Base-by-base conservation (phyloP, 2,329 filamentous ascomycete species). In the Trichophyton equinum region DNA sequence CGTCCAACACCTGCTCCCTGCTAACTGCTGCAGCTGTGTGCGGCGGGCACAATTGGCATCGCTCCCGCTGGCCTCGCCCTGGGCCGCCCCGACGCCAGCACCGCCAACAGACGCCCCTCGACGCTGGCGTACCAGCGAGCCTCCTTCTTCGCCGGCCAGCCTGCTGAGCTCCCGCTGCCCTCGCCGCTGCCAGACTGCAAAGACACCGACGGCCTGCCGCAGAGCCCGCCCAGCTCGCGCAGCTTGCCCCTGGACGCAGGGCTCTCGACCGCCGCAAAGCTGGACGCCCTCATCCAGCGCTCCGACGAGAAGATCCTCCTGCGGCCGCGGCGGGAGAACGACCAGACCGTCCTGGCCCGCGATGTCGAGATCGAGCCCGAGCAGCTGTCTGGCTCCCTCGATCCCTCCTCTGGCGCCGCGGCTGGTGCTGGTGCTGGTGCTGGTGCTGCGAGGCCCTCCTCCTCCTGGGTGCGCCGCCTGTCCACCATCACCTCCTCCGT, bases 41-140 rank as follows among this genome's bases (percentile, higher is more conserved):
- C 83, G 68, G 75, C 82, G 71, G 82, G 82, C 76, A 83, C 82
- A 68, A 76, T 84, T 73, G 82, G 81, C 71, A 78, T 83, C 65
- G 83, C 82, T 65, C 78, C 80, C 61, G 76, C 82, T 62, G 83
- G 83, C 63, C 76, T 82, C 65, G 80, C 80, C 61, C 76, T 84
- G 67, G 82, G 79, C 68, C 79, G 78, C 66, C 76, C 77, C 61
- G 75, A 79, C 67, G 72, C 33, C 33, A 38, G 33, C 33, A 38
- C 33, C 33, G 33, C 33, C 33, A 38, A 13, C 33, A 60, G 57
- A 56, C 62, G 47, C 18, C 58, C 38, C 51, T 61, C 62, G 18
- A 51, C 62, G 25, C 58, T 60, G 8, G 46, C 60, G 11, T 61
- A 58, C 33, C 42, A 57, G 38, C 30, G 62, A 53, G 38, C 53